Base-by-base conservation (phyloP, 768 basidiomycete genomes). In the Suillus cothurnatus region DNA sequence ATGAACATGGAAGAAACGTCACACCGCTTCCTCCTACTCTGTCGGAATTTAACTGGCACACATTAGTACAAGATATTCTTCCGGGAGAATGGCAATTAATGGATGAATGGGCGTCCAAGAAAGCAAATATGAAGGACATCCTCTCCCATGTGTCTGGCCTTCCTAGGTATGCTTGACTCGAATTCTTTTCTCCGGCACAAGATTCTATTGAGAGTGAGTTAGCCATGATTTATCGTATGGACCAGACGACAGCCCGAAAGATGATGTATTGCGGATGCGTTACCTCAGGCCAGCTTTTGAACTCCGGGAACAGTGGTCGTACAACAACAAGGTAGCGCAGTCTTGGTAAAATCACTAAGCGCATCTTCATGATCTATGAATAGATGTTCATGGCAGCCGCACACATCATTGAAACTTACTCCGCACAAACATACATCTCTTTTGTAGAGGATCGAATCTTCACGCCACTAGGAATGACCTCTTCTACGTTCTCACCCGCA, bases 381-480 rank as follows among this genome's bases (percentile, higher is more conserved):
- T 49, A 84, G 81, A 81, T 83, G 81, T 82, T 75, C 64, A 74
- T 77, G 60, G 65, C 76, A 0, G 75, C 66, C 6, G 63, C 77
- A 1, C 68, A 82, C 50, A 67, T 84, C 14, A 65, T 84, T 31
- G 67, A 71, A 11, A 73, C 61, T 28, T 79, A 79, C 55, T 64
- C 80, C 0, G 77, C 71, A 2, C 69, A 70, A 50, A 53, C 74
- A 2, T 84, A 80, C 63, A 68, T 71, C 11, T 71, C 77, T 3
- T 86, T 83, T 41, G 81, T 83, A 21, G 67, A 74, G 21, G 74
- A 77, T 32, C 81, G 81, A 11, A 75, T 85, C 15, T 78, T 84
- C 58, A 36, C 62, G 0, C 81, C 81, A 0, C 66, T 84, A 8
- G 71, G 71, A 21, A 84, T 86, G 83, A 64, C 69, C 0, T 70